A percentile compares a stretch with the other conserved stretches of the same genome.
These are phyloP conservation scores for Russula sp. DNA, from an alignment of 768 basidiomycete species.

Conservation along the genomic window DNA sequence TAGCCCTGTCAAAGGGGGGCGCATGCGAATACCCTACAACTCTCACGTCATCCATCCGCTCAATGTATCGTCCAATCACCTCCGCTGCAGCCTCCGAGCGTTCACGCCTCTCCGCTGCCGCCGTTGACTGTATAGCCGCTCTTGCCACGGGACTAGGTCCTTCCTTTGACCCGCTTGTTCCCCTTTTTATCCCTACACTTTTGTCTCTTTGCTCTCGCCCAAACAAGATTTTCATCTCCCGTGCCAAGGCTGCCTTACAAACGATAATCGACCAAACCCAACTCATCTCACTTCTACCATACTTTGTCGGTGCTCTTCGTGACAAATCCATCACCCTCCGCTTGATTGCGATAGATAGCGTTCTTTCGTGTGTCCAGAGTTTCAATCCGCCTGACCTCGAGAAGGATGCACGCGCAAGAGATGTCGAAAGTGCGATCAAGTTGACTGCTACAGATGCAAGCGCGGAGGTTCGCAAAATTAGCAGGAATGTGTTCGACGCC, in stretches of 20 bases:
- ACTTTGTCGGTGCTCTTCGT: slow-evolving; percentile 51
- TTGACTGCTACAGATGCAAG: slow-evolving; percentile 64
- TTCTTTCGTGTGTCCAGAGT: slow-evolving; percentile 60
- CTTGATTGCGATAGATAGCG: slow-evolving; percentile 57
- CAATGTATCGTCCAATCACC: slow-evolving; percentile 47
- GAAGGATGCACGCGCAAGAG: slow-evolving; percentile 54
- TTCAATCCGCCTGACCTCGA: slow-evolving; percentile 78
- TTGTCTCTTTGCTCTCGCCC: slow-evolving; percentile 63
- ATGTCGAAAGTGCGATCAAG: slow-evolving; percentile 67
- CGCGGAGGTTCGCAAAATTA: slow-evolving; percentile 65
- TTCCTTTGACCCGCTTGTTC: slow-evolving; percentile 60
- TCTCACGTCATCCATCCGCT: slow-evolving; percentile 45
- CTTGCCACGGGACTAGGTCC: slow-evolving; percentile 51
- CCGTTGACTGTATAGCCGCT: slow-evolving; percentile 54
- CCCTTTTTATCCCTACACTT: slow-evolving; percentile 63
- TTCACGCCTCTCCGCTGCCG: slow-evolving; percentile 59
- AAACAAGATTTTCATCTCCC: slow-evolving; percentile 70
- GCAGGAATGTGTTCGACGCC: slow-evolving; percentile 66
- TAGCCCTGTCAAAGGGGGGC: slow-evolving; percentile 45
- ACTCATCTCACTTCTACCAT: slow-evolving; percentile 54
- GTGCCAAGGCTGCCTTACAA: slow-evolving; percentile 55
- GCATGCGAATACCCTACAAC: slow-evolving; percentile 48
- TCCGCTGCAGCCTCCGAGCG: slow-evolving; percentile 67
- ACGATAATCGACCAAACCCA: slow-evolving; percentile 63
- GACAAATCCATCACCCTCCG: slow-evolving; percentile 68